phyloP scores from a whole-genome alignment of 2,329 filamentous ascomycete genomes.

The Thielaviopsis punctulata region DNA sequence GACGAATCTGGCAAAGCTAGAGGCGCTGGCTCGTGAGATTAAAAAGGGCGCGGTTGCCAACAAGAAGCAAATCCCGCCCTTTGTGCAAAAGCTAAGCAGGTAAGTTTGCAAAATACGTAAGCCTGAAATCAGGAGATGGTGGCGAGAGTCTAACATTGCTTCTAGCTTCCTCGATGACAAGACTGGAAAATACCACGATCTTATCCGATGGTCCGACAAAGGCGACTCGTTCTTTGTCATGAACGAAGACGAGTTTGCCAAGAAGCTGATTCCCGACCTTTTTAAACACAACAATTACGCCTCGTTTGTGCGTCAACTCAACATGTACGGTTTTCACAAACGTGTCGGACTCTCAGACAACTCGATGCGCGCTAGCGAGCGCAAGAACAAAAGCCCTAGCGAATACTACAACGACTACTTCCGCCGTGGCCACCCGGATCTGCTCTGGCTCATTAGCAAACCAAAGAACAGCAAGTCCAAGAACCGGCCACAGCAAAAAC shows the following conservation, averaged over 20 bases:
- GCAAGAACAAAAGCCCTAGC: slow-evolving; percentile 93
- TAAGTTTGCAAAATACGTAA: no score
- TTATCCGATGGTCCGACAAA: slow-evolving; percentile 94
- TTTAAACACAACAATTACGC: slow-evolving; percentile 99
- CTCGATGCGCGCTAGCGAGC: slow-evolving; percentile 91
- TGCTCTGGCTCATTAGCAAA: slow-evolving; percentile 93
- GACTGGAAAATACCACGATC: slow-evolving; percentile 58
- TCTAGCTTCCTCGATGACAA: slow-evolving; percentile 81
- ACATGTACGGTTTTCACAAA: slow-evolving; percentile 98
- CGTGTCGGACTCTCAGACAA: slow-evolving; percentile 85
- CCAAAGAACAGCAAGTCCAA: slow-evolving; percentile 56
- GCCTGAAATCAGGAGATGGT: no score
- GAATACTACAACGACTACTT: slow-evolving; percentile 98
- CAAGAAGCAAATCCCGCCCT: slow-evolving; percentile 88
- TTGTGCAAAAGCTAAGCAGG: slow-evolving; percentile 97
- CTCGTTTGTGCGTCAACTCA: slow-evolving; percentile 85
- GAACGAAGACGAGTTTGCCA: slow-evolving; percentile 96
- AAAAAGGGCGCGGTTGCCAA: slow-evolving; percentile 81
- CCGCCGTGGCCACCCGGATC: slow-evolving; percentile 75
- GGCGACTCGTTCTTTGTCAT: slow-evolving; percentile 93
- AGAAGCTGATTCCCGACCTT: slow-evolving; percentile 86
- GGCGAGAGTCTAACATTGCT: slow-evolving; percentile 17
- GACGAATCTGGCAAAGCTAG: slow-evolving; percentile 62
- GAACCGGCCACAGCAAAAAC: slow-evolving; percentile 45
- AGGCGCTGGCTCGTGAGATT: slow-evolving; percentile 61